A percentile compares a stretch with the other conserved stretches of the same genome.
These are phyloP conservation scores for Trypanosoma mega DNA, from an alignment of 208 protist genomes.

Conservation along the genomic window DNA sequence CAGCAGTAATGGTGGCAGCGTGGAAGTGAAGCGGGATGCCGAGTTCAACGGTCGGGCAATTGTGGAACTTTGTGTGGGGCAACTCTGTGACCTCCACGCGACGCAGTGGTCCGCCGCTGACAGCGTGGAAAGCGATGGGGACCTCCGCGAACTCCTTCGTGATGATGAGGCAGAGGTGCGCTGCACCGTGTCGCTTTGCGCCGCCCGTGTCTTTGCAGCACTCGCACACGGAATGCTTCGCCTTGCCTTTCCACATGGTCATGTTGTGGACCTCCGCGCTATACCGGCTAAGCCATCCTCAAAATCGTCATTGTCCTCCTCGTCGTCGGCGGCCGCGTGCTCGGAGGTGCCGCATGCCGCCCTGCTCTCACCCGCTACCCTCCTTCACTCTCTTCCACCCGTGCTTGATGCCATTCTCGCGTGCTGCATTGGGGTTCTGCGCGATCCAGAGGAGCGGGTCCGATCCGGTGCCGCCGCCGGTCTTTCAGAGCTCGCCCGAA, in stretches of 20 bases:
- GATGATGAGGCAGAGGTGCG: conserved; percentile 74
- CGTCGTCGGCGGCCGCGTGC: no score
- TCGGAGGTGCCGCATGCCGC: not conserved
- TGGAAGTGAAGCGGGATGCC: not conserved
- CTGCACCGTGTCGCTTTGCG: conserved; percentile 36
- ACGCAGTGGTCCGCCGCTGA: conserved; percentile 24
- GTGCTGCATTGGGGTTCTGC: conserved; percentile 32
- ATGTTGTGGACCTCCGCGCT: conserved; percentile 15
- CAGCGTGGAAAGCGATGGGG: conserved; percentile 14
- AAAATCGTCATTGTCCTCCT: no score
- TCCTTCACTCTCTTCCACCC: conserved; percentile 22
- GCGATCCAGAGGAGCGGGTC: conserved; percentile 48
- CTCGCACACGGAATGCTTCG: conserved; percentile 37
- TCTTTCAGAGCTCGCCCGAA: conserved; percentile 47
- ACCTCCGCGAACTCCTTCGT: conserved; percentile 12
- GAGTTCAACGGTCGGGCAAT: conserved; percentile 11
- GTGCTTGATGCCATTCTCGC: conserved; percentile 39
- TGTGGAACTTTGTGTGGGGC: conserved; percentile 28
- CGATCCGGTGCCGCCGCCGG: conserved; percentile 49
- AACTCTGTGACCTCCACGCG: conserved; percentile 12
- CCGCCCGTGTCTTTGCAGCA: conserved; percentile 30
- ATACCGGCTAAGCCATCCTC: no score
- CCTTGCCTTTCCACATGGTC: conserved; percentile 27
- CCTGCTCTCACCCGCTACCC: conserved; percentile 13
- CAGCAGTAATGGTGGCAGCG: no score